These are phyloP conservation scores for Hyphodiscus sp. DNA, from an alignment of 2,329 filamentous ascomycete species.

Conservation along the genomic window DNA sequence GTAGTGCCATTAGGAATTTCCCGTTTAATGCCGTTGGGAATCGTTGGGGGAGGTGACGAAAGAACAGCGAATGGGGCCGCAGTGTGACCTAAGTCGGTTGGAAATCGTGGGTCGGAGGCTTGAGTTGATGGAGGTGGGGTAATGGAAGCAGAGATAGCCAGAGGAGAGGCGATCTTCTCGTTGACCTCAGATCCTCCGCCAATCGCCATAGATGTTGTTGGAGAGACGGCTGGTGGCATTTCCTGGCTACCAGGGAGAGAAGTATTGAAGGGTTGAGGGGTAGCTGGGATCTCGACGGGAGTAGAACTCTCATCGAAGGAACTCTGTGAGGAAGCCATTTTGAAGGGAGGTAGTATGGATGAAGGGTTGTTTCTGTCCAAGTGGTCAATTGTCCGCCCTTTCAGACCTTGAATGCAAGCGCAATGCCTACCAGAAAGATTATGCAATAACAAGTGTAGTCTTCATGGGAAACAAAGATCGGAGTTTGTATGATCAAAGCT, in stretches of 20 bases:
- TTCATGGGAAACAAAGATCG: not conserved
- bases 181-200: not conserved
- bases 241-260: slow-evolving; percentile 15
- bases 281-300: slow-evolving; percentile 17
- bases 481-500: not conserved
- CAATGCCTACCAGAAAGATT: not conserved
- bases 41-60: slow-evolving; percentile 27
- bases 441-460: not conserved
- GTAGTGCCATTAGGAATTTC: slow-evolving; percentile 4
- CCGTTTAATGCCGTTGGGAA: slow-evolving; percentile 18
- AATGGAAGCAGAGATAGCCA: slow-evolving; percentile 1
- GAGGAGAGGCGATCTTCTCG: not conserved
- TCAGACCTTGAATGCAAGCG: not conserved
- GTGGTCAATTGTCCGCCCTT: not conserved
- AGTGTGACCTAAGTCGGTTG: slow-evolving; percentile 3
- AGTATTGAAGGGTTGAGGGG: slow-evolving; percentile 17
- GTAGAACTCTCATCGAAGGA: slow-evolving; percentile 19
- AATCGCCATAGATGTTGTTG: slow-evolving; percentile 13
- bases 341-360: not conserved
- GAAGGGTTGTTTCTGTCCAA: not conserved
- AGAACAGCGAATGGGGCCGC: slow-evolving; percentile 18
- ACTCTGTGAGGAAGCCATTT: slow-evolving; percentile 24
- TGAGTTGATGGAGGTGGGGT: slow-evolving; percentile 52
- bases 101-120: slow-evolving; percentile 29
- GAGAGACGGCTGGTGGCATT: slow-evolving; percentile 7